Evolutionary conservation across 176 grass and related monocot species (phyloP), one percentile per base, ranked within the genome.

Genomic region (Secale cereale): DNA sequence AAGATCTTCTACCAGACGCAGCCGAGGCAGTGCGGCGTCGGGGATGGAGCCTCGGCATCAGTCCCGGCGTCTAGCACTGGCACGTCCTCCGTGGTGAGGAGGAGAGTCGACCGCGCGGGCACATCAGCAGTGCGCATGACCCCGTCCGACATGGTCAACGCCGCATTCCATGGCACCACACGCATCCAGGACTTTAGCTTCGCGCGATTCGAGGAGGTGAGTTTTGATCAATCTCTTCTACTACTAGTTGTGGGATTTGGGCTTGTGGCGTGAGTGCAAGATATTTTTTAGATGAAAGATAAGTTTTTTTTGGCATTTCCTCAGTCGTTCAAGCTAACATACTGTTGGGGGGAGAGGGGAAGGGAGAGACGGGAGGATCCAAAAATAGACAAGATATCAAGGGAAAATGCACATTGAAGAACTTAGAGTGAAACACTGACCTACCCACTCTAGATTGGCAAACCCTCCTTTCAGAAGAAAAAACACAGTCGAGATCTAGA

Each of bases 1-100:
- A 98, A 98, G 91, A 94, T 98, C 57, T 98, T 98, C 82, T 98
- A 92, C 74, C 96, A 98, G 85, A 98, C 96, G 25, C 96, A 98
- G 77, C 93, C 93, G 9, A 88, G 96, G 81, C 96, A 98, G 83
- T 91, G 87, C 40, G 83, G 78, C 13, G 74, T 31, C 8, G 72
- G 81, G 7, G 81, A 79, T 3, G 45, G 41, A 50, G 63, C 74
- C 54, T 15, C 57, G 11, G 27, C 32, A 69, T 69, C 17, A 22
- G 17, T 75, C 2, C 26, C 74, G 1, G 69, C 59, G 3, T 45
- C 57, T 17, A 64, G 15, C 6, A 27, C 59, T 3, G 22, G 69
- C 5, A 10, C 25, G 3, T 50, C 78, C 4, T 64, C 54, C 17
- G 23, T 52, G 54, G 84, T 89, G 17, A 82, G 31, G 4, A 78